Base-by-base conservation (phyloP, 768 basidiomycete genomes). In the Podaxis carcinomalis region DNA sequence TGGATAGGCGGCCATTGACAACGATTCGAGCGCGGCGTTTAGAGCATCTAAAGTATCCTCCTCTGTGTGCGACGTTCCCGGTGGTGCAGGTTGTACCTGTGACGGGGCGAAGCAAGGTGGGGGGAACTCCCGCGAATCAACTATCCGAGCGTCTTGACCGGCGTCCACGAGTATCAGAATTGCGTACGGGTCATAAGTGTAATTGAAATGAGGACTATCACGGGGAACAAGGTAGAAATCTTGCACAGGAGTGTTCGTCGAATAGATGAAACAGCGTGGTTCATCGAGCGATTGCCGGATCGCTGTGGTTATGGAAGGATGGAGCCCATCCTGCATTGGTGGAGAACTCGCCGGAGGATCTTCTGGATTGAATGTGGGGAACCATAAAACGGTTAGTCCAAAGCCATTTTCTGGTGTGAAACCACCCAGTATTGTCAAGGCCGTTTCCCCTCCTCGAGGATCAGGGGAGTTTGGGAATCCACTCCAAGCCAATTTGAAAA, bases 401-500 rank as follows among this genome's bases (percentile, higher is more conserved):
- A 82, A 74, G 5, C 78, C 72, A 44, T 87, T 83, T 28, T 74
- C 76, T 1, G 73, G 63, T n/a, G 77, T 70, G 37, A 85, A 76
- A 0, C 94, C 94, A n/a, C 94, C 94, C 9, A 96, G 79, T 21
- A 95, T 75, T 1, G 88, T 79, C 3, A 96, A 74, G 1, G 84
- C 77, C 0, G 93, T 93, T 51, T 85, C 82, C n/a, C 86, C 90
- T 44, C 89, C 79, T 68, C 86, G 74, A 52, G 85, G 78, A 76
- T 88, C 85, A 3, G 78, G 68, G 1, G 84, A 84, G 67, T 88
- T 86, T 0, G 87, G 77, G 71, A 88, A 93, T 0, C 83, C 82
- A 59, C 88, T 90, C 94, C 93, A 97, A 0, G 89, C 77, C 4
- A 95, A 76, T 69, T 91, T 94, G 80, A 90, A 93, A 36, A 97